These are phyloP conservation scores for Arthrobotrys sinensis DNA, from an alignment of 2,329 filamentous ascomycete genomes.

Conservation along the genomic window DNA sequence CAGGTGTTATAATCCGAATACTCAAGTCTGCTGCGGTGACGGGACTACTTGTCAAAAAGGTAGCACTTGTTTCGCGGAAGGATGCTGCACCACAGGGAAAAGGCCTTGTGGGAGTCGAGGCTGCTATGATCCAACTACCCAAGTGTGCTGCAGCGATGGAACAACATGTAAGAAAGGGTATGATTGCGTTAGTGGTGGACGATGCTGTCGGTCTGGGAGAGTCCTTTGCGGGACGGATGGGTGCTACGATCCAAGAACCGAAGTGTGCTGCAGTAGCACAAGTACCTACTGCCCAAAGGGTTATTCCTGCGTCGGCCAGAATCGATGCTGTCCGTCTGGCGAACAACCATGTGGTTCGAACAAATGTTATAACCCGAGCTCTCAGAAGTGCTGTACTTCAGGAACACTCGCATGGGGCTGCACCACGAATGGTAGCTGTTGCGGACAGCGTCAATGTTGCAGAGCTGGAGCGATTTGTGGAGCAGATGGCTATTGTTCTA, in stretches of 20 bases:
- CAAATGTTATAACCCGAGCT: constrained; percentile 19
- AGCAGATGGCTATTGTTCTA: constrained; percentile 11
- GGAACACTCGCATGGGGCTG: neutral
- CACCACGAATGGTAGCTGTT: neutral
- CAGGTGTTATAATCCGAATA: constrained; percentile 25
- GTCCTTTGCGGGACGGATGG: neutral
- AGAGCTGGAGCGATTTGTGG: constrained; percentile 11
- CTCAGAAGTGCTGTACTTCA: constrained; percentile 7
- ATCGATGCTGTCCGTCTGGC: neutral
- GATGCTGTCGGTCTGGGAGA: constrained; percentile 10
- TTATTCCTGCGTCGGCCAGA: constrained; percentile 1
- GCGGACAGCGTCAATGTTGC: constrained; percentile 2
- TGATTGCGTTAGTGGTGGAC: neutral
- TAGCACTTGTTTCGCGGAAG: neutral
- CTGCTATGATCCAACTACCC: constrained; percentile 28
- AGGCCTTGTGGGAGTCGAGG: neutral
- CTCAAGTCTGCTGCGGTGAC: constrained; percentile 12
- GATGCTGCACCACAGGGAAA: constrained; percentile 13
- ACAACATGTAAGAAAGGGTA: neutral
- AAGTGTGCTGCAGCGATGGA: constrained; percentile 13
- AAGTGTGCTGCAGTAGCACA: constrained; percentile 11
- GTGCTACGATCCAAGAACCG: constrained; percentile 29
- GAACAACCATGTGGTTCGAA: neutral
- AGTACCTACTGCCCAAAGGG: constrained; percentile 1
- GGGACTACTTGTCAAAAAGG: neutral